Base-by-base conservation (phyloP, 2,329 filamentous ascomycete species). In the Cadophora malorum region DNA sequence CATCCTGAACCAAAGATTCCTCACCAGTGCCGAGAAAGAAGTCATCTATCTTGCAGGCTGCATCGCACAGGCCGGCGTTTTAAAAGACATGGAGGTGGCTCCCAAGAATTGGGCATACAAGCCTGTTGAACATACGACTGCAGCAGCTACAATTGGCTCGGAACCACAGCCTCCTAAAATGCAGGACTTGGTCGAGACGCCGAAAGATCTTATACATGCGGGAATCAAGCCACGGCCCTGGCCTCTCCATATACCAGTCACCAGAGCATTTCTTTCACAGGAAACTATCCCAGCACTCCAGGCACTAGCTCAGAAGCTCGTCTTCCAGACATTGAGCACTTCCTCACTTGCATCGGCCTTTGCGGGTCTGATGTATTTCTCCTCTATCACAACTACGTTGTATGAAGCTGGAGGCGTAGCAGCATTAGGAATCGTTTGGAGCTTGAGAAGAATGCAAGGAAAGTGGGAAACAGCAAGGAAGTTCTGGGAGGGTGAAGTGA, bases 31-130 rank as follows among this genome's bases (percentile, higher is more conserved):
- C 0, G 94, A 97, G 79, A 90, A 90, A 73, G 90, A 89, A 65
- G 86, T 93, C n/a, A 90, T 97, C 58, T 97, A 91, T 79, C 85
- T 97, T 1, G 87, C 92, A 7, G 95, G 95, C 0, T 87, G 90
- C 59, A 89, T 96, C 73, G 84, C 87, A 21, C 89, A 91, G 78
- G 85, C 88, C 23, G 88, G 88, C 1, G 80, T 88, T 52, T 65
- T 70, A 23, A 63, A 68, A 12, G 55, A 69, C 41, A 16, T 59
- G 7, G 47, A 64, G 31, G 16, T 53, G 35, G n/a, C 56, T 60
- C 53, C 61, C 49, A 63, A 66, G 66, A 63, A 71, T 61, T 75
- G 73, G 74, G 71, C 76, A 10, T 77, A 75, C 61, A 76, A 74
- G 56, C 65, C 67, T 31, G 50, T 67, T 10, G 21, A 65, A 3